Evolutionary conservation across 495 filamentous ascomycete genomes (phyloP), one percentile per base, ranked within the genome.

Genomic region (Aspergillus asperescens): DNA sequence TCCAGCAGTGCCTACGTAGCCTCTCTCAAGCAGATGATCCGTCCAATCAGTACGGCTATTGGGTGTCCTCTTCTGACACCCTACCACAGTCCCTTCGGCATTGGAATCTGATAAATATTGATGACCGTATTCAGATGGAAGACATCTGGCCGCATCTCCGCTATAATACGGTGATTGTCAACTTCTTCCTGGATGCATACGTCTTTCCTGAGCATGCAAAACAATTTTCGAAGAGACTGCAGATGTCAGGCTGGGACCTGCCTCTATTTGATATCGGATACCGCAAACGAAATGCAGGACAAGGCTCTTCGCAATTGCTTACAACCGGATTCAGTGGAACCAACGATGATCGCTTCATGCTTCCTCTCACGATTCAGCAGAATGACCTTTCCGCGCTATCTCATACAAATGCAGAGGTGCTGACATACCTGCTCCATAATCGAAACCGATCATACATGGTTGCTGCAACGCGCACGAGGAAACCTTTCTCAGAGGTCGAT

Each of bases 311-410:
- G n/a, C n/a, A n/a, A n/a, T n/a, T n/a, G 40, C 68, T 76, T 0
- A 79, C 79, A 0, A 86, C 82, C 0, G 85, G 85, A 0, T 88
- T 89, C 56, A 87, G 83, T 57, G 85, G 86, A 3, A 90, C 87
- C 0, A 87, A 84, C 39, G 85, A 90, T 55, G 81, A 76, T 23
- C 68, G 75, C 44, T 57, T 66, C 18, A 53, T 84, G 1, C 66
- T 88, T 0, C 84, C 85, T 0, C 61, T 86, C 1, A 66, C 71
- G 3, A 70, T 89, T 0, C 47, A 62, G 6, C 79, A 86, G 15
- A 57, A 72, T 0, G 81, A 88, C 54, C 72, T 85, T 0, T 66
- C 69, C 0, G 65, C 50, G 7, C 78, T 85, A 19, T 54, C 59
- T 2, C 78, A 83, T 50, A 88, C 85, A 2, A 89, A 87, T 62